Evolutionary conservation across 495 filamentous ascomycete genomes (phyloP).

Genomic region (Massariosphaeria phaeospora): DNA sequence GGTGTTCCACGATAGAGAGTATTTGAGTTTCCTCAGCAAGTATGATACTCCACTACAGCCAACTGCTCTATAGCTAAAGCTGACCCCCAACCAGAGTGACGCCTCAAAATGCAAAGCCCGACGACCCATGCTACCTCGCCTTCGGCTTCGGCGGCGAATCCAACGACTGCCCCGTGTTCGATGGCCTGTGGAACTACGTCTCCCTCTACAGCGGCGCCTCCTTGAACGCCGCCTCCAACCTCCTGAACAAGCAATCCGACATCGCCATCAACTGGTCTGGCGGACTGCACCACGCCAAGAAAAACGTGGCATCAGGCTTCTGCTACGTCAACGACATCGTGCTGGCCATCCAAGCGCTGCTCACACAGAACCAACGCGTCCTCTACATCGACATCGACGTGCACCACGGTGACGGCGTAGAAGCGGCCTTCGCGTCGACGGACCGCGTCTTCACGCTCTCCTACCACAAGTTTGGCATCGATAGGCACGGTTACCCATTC

Average conservation of each 20-base stretch:
- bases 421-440: conserved; percentile 94
- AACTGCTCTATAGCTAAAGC: too few relatives aligned
- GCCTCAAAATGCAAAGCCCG: conserved; percentile 37
- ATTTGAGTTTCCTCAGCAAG: conserved; percentile 77
- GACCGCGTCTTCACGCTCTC: conserved; percentile 94
- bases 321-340: conserved; percentile 99
- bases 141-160: conserved; percentile 71
- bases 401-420: conserved; percentile 94
- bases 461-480: conserved; percentile 92
- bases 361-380: conserved; percentile 82
- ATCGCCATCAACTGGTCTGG: conserved; percentile 99
- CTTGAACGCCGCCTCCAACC: conserved; percentile 84
- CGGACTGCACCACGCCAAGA: conserved; percentile 95
- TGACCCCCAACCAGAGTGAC: conserved; percentile 44
- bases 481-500: conserved; percentile 51
- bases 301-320: conserved; percentile 87
- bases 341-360: conserved; percentile 82
- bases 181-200: conserved; percentile 92
- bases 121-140: conserved; percentile 41
- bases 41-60: conserved; percentile 35
- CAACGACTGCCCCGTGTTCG: conserved; percentile 93
- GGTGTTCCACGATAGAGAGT: conserved; percentile 81
- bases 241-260: conserved; percentile 77
- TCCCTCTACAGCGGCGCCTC: conserved; percentile 87
- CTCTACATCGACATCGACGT: conserved; percentile 99